Percentiles rank a stretch among this genome's conserved stretches.
phyloP scores from a whole-genome alignment of 2,329 filamentous ascomycete genomes.

The Apiospora kogelbergensis region DNA sequence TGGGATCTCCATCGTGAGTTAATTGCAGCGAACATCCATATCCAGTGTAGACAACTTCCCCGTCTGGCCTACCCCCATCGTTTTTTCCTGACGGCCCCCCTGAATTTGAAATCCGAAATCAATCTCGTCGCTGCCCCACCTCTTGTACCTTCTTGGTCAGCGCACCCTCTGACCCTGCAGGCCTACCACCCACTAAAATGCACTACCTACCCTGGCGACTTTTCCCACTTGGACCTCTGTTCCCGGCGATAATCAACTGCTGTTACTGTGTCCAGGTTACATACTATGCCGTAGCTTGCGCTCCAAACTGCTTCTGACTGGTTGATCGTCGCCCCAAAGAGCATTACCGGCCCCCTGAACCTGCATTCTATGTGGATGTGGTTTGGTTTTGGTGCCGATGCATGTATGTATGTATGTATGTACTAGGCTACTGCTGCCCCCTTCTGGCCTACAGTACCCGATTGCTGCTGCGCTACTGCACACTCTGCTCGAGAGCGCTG shows the following conservation, averaged over 20 bases:
- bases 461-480: background rate
- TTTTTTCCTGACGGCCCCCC: background rate
- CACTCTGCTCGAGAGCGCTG: background rate
- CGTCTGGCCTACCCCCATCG: background rate
- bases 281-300: background rate
- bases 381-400: background rate
- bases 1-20: background rate
- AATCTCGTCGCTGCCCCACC: background rate
- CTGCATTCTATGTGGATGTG: background rate
- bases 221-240: constrained; percentile 4
- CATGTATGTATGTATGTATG: too few species aligned
- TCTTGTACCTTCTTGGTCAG: constrained; percentile 6
- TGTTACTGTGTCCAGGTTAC: constrained; percentile 6
- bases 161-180: constrained; percentile 2
- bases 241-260: constrained; percentile 1
- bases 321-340: background rate
- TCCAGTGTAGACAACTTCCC: background rate
- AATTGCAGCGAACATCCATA: background rate
- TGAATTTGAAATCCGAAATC: constrained; percentile 8
- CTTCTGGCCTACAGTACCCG: background rate
- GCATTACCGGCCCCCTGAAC: constrained; percentile 1
- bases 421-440: background rate
- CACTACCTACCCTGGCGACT: background rate
- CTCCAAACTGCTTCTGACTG: background rate
- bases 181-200: background rate